Percentiles rank a stretch among this genome's conserved stretches.
Conservation (phyloP, 169 alveolate species). For the Plasmodium yoelii region DNA sequence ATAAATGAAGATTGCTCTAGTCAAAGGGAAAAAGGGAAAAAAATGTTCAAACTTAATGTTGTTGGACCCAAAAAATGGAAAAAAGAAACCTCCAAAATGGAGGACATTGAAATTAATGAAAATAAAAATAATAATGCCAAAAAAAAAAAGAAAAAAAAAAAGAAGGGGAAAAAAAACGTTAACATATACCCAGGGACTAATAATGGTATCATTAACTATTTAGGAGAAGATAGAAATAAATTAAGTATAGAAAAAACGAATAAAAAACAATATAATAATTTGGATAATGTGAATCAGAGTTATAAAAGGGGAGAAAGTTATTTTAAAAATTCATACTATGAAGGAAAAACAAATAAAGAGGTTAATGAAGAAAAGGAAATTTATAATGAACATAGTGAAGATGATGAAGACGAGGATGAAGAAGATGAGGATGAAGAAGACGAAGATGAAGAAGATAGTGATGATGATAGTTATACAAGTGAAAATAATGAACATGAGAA, state of each 20-base stretch:
- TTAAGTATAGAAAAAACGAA: not conserved
- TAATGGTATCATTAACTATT: conserved; percentile 11
- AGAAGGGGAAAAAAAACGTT: not conserved
- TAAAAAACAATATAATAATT: not conserved
- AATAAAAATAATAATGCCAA: not conserved
- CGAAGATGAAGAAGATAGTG: conserved; percentile 16
- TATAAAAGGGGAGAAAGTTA: not conserved
- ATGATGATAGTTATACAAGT: not conserved
- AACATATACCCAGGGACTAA: not conserved
- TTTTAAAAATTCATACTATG: conserved; percentile 3
- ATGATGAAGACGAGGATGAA: conserved; percentile 11
- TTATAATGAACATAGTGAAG: conserved; percentile 13
- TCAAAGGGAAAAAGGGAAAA: conserved; percentile 42
- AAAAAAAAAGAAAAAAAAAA: conserved; percentile 38
- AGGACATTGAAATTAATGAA: conserved; percentile 9
- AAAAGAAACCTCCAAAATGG: conserved; percentile 26
- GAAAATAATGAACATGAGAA: conserved; percentile 50
- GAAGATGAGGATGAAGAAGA: conserved; percentile 55
- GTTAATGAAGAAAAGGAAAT: conserved; percentile 14
- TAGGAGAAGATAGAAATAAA: conserved; percentile 5
- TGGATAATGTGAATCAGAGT: not conserved
- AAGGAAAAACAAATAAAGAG: not conserved
- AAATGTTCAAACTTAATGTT: conserved; percentile 41
- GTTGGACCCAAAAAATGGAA: conserved; percentile 77
- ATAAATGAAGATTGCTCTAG: conserved; percentile 1